Percentiles rank a stretch among this genome's conserved stretches.
Conservation (phyloP, 352 stramenopile genomes). For the Pythium brachiatum region DNA sequence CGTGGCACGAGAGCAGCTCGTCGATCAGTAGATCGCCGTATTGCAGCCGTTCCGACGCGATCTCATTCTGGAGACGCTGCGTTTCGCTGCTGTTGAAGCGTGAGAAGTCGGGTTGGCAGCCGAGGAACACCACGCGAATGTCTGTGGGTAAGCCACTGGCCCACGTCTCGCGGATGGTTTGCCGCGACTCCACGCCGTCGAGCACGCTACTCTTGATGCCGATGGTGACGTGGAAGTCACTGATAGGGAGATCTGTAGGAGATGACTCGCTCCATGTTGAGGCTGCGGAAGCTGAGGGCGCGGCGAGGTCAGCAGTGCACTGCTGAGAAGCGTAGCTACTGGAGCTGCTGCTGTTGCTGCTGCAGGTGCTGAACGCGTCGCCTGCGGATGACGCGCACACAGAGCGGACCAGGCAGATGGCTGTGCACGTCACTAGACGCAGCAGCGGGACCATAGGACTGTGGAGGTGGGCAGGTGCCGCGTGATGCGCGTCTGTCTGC, state of each 20-base stretch:
- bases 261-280: not conserved
- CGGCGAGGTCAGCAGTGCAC: not conserved
- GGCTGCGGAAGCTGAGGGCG: not conserved
- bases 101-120: constrained; percentile 24
- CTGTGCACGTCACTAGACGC: not conserved
- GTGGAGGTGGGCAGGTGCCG: not conserved
- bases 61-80: not conserved
- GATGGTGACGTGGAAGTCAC: constrained; percentile 30
- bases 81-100: not conserved
- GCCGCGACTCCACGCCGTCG: constrained; percentile 27
- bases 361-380: not conserved
- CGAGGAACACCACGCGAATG: constrained; percentile 39
- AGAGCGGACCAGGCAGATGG: not conserved
- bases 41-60: constrained; percentile 27
- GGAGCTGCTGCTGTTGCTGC: not conserved
- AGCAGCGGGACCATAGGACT: not conserved
- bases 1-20: constrained; percentile 41
- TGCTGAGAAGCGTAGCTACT: not conserved
- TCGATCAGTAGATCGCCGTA: constrained; percentile 48
- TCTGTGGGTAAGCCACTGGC: constrained; percentile 9
- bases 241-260: not conserved
- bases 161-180: constrained; percentile 38
- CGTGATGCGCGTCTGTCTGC: not conserved
- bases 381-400: not conserved
- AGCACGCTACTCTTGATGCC: constrained; percentile 46